Conservation (phyloP, 305 asterid genomes). For the Rubia occidens region DNA sequence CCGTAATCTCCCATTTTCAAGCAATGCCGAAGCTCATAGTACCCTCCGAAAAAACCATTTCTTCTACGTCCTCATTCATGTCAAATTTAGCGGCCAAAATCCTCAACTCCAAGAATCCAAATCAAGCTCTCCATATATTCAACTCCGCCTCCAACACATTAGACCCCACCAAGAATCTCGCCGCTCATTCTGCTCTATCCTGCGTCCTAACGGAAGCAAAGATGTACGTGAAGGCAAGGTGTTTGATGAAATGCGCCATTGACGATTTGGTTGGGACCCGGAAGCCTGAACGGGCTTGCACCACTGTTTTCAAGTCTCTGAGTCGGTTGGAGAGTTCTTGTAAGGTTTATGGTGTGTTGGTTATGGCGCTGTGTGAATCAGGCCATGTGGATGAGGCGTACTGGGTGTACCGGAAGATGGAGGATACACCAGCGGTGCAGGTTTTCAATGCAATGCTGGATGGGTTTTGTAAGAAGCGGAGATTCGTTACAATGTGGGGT, state of each 20-base stretch:
- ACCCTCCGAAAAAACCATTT: slow-evolving; percentile 29
- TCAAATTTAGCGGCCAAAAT: slow-evolving; percentile 40
- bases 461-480: slow-evolving; percentile 42
- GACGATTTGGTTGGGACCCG: slow-evolving; percentile 38
- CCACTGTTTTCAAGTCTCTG: slow-evolving; percentile 47
- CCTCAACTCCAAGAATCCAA: slow-evolving; percentile 42
- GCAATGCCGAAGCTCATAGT: slow-evolving; percentile 36
- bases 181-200: slow-evolving; percentile 45
- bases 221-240: slow-evolving; percentile 51
- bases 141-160: slow-evolving; percentile 33
- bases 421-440: slow-evolving; percentile 44
- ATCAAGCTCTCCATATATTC: slow-evolving; percentile 45
- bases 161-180: slow-evolving; percentile 40
- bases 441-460: slow-evolving; percentile 52
- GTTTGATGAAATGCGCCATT: slow-evolving; percentile 68
- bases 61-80: slow-evolving; percentile 24
- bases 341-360: slow-evolving; percentile 50
- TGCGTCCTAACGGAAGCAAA: slow-evolving; percentile 28
- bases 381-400: slow-evolving; percentile 59
- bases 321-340: slow-evolving; percentile 19
- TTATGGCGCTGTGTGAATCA: slow-evolving; percentile 53
- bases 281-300: slow-evolving; percentile 41
- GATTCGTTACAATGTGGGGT: slow-evolving; percentile 47
- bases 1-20: slow-evolving; percentile 7
- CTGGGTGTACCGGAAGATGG: slow-evolving; percentile 60